Evolutionary conservation across 1,284 basidiomycete species (phyloP).

Genomic region (Agroathelia rolfsii): DNA sequence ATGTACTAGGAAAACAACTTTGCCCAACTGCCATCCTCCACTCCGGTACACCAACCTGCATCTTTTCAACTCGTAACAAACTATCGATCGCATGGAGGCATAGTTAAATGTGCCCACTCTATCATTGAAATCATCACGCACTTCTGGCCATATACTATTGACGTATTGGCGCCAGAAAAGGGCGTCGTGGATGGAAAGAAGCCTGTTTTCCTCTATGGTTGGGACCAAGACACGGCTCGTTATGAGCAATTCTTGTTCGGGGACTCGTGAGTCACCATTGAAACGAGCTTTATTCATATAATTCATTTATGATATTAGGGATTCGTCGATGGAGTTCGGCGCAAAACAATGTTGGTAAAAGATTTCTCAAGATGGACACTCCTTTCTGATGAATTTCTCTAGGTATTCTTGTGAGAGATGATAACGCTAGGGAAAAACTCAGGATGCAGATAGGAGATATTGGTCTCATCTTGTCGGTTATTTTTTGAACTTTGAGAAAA

Average conservation of each 20-base stretch:
- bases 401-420: conserved; percentile 65
- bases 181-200: conserved; percentile 50
- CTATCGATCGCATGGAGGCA: conserved; percentile 64
- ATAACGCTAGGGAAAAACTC: conserved; percentile 38
- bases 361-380: neutral
- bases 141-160: conserved; percentile 63
- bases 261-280: conserved; percentile 23
- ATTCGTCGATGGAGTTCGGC: conserved; percentile 50
- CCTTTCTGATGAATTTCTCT: neutral
- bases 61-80: conserved; percentile 56
- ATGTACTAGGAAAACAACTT: conserved; percentile 15
- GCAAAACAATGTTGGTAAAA: conserved; percentile 49
- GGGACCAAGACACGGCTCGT: conserved; percentile 39
- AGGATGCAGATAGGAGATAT: conserved; percentile 47
- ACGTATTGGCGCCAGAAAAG: conserved; percentile 44
- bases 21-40: conserved; percentile 10
- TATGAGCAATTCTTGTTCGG: conserved; percentile 53
- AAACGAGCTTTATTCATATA: conserved; percentile 2
- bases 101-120: conserved; percentile 56
- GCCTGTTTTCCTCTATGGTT: conserved; percentile 50
- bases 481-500: neutral
- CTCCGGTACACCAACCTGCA: conserved; percentile 23
- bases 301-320: conserved; percentile 21
- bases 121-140: conserved; percentile 50
- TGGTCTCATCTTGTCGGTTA: conserved; percentile 50